A percentile compares a stretch with the other conserved stretches of the same genome.
Conservation (phyloP, 75 land plant genomes). For the Sequoia sempervirens region DNA sequence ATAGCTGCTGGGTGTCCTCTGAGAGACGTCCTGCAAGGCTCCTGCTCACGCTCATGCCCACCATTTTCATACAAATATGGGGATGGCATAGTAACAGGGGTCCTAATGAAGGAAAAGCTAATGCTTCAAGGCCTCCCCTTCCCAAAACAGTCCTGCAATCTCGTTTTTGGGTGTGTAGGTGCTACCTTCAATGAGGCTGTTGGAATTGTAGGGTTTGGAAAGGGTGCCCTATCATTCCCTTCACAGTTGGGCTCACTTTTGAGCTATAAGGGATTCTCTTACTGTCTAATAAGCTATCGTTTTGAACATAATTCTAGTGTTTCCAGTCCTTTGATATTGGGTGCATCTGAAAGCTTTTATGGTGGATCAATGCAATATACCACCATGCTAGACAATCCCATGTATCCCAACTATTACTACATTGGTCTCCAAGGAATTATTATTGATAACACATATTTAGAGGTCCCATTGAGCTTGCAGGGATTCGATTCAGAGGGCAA, state of each 20-base stretch:
- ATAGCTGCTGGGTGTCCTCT: constrained; percentile 46
- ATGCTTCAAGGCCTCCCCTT: constrained; percentile 5
- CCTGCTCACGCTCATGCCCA: constrained; percentile 42
- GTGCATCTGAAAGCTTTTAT: neutral
- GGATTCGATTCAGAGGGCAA: constrained; percentile 44
- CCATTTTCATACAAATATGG: constrained; percentile 56
- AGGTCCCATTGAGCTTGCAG: constrained; percentile 25
- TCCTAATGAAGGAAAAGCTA: constrained; percentile 29
- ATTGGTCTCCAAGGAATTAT: constrained; percentile 2
- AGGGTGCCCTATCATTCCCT: constrained; percentile 57
- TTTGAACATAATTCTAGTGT: constrained; percentile 4
- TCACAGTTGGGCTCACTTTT: constrained; percentile 34
- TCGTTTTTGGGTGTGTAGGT: constrained; percentile 62
- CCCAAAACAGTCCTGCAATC: constrained; percentile 17
- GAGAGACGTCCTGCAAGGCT: constrained; percentile 27
- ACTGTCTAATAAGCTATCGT: constrained; percentile 61
- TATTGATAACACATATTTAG: neutral
- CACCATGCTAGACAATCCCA: neutral
- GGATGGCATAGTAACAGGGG: constrained; percentile 54
- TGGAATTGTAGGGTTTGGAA: constrained; percentile 75
- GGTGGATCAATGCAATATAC: neutral
- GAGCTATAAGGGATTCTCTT: constrained; percentile 54
- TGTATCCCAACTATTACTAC: neutral
- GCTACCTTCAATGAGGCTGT: constrained; percentile 52
- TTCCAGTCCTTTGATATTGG: neutral